Evolutionary conservation across 2,329 filamentous ascomycete species (phyloP), one percentile per base, ranked within the genome.

Genomic region (Colletotrichum abscissum): DNA sequence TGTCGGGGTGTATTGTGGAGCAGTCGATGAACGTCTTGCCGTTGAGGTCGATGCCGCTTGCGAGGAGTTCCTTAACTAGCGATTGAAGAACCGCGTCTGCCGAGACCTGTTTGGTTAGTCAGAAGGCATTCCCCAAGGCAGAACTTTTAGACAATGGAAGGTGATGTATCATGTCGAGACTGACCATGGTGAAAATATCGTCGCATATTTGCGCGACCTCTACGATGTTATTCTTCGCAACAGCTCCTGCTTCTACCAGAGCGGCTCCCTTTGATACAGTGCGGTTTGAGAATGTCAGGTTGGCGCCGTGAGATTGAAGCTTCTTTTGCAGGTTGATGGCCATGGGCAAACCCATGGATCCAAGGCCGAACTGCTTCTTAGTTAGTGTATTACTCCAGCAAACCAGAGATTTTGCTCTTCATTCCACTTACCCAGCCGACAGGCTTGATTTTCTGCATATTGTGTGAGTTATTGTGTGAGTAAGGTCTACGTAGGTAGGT

Each of bases 291-390:
- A 85, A 88, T 2, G 72, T 76, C 2, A 89, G 76, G 5, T 76
- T 71, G 0, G 81, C 74, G 0, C 76, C 63, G 65, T 88, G 78
- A 30, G 79, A 83, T 54, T 88, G 87, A 24, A 69, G 58, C 24
- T 69, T 69, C 49, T 63, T 63, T 24, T 69, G 57, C 0, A 89
- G 80, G 72, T 89, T 88, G 14, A 78, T 79, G 1, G 87, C 84
- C 87, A 89, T 89, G 4, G 79, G 80, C 0, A 83, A 78, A 3
- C 87, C 87, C 87, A 88, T 88, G 1, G 86, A 88, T 2, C 87
- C 87, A 1, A 88, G 82, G 7, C 87, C 87, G 33, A 63, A 69
- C 66, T 69, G 22, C 24, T 12, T 22, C 4, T 22, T 12, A 24
- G 14, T 35, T 56, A 26, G 54, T 42, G 0, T 5, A 5, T 16